Evolutionary conservation across 352 stramenopile genomes (phyloP), one percentile per base, ranked within the genome.

Genomic region (Globisporangium parvum): DNA sequence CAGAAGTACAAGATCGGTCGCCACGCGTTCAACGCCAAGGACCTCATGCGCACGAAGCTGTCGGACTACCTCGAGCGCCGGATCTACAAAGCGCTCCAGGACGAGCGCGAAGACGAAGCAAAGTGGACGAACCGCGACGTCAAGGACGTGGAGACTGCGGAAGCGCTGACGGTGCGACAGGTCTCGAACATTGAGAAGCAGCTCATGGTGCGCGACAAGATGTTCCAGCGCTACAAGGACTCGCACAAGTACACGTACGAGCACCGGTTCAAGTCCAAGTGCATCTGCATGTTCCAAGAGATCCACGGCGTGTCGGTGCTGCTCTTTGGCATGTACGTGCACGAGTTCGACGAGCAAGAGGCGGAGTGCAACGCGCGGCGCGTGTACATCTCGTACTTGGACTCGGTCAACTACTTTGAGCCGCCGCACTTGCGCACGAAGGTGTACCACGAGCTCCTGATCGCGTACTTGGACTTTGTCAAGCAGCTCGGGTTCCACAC

Each of bases 241-340:
- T 86, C 73, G 20, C 80, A 92, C 70, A 89, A 91, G 71, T 93
- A 93, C 63, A 89, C 84, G 15, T 88, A 81, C 9, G 86, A 96
- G 63, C 80, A 93, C 52, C 88, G 88, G 15, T 96, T 96, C 67
- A 95, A 98, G 57, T 98, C 95, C 59, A 99, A 99, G 70, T 99
- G 97, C 67, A 91, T 99, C 51, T 93, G 98, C 60, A 96, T 99
- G 62, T 99, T 99, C 67, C 97, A 99, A 74, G 96, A 98, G 67
- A 96, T 99, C 57, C 95, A 99, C 67, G 97, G 96, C 31, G 96
- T 99, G 17, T 98, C 99, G 66, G 96, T 99, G 6, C 91, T 99
- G 55, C 73, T 99, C 0, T 99, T 99, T 70, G 97, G 95, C 44
- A 98, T 99, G 68, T 99, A 99, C 67, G 96, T 99, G 6, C 98